A percentile compares a stretch with the other conserved stretches of the same genome.
These are phyloP conservation scores for Suillus variegatus DNA, from an alignment of 768 basidiomycete genomes.

Conservation along the genomic window DNA sequence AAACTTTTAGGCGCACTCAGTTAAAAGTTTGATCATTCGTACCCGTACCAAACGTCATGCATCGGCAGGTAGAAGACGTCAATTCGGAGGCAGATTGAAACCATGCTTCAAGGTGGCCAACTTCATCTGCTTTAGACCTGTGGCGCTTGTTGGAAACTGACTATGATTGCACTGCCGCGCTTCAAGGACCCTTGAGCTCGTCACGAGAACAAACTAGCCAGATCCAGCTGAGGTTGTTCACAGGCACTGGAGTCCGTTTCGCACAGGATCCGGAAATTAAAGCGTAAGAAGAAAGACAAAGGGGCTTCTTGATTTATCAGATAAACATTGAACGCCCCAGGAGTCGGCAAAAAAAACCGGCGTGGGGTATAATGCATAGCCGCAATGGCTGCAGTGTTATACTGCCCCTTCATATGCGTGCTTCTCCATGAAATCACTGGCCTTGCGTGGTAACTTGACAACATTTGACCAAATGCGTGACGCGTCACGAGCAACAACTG, in stretches of 20 bases:
- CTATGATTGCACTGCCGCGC: neutral
- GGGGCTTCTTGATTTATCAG: slow-evolving; percentile 11
- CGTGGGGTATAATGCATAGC: slow-evolving; percentile 13
- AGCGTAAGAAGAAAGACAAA: neutral
- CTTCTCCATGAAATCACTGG: neutral
- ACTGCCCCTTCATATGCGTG: neutral
- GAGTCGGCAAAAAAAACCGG: slow-evolving; percentile 5
- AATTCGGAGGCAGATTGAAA: neutral
- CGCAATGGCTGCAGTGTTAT: neutral
- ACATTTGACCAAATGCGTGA: neutral
- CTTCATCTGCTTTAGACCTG: neutral
- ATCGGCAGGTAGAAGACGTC: neutral
- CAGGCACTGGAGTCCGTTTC: slow-evolving; percentile 18
- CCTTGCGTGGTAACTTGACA: neutral
- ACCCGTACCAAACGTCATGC: neutral
- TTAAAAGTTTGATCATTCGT: neutral
- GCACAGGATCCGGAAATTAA: slow-evolving; percentile 12
- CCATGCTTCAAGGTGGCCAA: neutral
- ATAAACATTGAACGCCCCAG: slow-evolving; percentile 11
- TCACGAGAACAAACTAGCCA: slow-evolving; percentile 8
- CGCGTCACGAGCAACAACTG: slow-evolving; percentile 9
- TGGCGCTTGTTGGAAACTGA: slow-evolving; percentile 9
- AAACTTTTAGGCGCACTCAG: neutral
- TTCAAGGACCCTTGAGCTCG: slow-evolving; percentile 13
- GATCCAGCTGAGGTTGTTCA: slow-evolving; percentile 19